phyloP scores from a whole-genome alignment of 2,329 filamentous ascomycete species.

The Colletotrichum sidae region DNA sequence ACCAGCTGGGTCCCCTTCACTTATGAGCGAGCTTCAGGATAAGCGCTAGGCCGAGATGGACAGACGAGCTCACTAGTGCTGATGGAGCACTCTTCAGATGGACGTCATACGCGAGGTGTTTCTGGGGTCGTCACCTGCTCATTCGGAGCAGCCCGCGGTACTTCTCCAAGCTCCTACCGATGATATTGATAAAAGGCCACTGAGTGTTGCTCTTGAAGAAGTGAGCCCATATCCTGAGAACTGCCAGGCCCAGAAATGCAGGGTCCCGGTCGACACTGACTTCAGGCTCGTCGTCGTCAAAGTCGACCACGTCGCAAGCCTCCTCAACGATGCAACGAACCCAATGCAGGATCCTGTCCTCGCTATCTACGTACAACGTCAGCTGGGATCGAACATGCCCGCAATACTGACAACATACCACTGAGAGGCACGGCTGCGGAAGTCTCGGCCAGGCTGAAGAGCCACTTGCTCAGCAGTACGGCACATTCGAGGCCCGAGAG shows the following conservation, averaged over 20 bases:
- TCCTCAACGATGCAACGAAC: slow-evolving; percentile 59
- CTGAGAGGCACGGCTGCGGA: slow-evolving; percentile 40
- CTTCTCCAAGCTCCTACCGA: slow-evolving; percentile 53
- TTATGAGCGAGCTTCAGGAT: no score
- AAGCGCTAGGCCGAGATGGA: no score
- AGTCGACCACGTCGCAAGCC: slow-evolving; percentile 52
- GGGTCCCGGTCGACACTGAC: slow-evolving; percentile 41
- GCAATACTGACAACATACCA: slow-evolving; percentile 39
- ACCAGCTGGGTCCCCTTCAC: no score
- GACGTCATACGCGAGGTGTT: no score
- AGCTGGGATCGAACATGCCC: background rate
- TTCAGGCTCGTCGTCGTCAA: slow-evolving; percentile 49
- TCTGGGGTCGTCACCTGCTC: background rate
- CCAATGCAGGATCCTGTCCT: slow-evolving; percentile 59
- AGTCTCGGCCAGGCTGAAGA: slow-evolving; percentile 45
- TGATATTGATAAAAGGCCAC: slow-evolving; percentile 60
- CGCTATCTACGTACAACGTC: slow-evolving; percentile 46
- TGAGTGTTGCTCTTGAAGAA: slow-evolving; percentile 61
- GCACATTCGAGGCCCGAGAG: slow-evolving; percentile 66
- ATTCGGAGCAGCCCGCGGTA: slow-evolving; percentile 45
- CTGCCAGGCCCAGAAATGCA: slow-evolving; percentile 49
- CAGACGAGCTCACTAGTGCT: no score
- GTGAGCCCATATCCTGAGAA: slow-evolving; percentile 58
- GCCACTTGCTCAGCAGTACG: slow-evolving; percentile 64
- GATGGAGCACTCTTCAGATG: no score